These are phyloP conservation scores for Eimeria sp. DNA, from an alignment of 169 alveolate species.

Conservation along the genomic window DNA sequence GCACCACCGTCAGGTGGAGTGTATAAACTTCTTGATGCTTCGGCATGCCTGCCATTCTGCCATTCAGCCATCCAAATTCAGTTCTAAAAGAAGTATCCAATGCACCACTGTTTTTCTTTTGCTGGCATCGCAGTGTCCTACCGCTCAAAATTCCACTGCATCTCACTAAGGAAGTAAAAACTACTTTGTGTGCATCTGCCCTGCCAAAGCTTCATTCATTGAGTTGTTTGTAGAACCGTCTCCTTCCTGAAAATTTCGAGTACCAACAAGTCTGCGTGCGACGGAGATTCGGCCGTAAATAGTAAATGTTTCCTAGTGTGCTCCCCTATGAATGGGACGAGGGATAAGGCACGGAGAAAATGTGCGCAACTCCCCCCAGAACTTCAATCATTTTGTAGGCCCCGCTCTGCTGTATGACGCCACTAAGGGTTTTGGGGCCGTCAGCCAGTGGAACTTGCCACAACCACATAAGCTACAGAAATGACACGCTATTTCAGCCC, in stretches of 20 bases:
- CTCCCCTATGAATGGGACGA: not conserved
- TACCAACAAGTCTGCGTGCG: not conserved
- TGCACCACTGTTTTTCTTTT: not conserved
- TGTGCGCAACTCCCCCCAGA: not conserved
- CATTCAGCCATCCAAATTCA: not conserved
- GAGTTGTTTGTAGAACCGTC: not conserved
- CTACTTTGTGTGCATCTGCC: not conserved
- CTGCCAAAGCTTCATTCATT: not conserved
- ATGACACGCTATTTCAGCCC: not conserved
- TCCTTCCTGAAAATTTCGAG: not conserved
- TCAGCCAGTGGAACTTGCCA: constrained; percentile 11
- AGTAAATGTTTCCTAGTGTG: not conserved
- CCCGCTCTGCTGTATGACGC: not conserved
- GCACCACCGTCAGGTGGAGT: too few relatives aligned
- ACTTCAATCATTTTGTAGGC: not conserved
- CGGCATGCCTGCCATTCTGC: not conserved
- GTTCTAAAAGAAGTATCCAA: not conserved
- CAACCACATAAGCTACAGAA: not conserved
- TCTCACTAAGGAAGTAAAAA: not conserved
- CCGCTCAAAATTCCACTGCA: not conserved
- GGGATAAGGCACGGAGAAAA: not conserved
- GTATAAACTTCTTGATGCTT: not conserved
- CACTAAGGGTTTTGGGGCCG: not conserved
- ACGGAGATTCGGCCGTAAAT: not conserved
- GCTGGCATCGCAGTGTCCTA: not conserved